Evolutionary conservation across 2,329 filamentous ascomycete species (phyloP).

Genomic region (Tricladium varicosporioides): DNA sequence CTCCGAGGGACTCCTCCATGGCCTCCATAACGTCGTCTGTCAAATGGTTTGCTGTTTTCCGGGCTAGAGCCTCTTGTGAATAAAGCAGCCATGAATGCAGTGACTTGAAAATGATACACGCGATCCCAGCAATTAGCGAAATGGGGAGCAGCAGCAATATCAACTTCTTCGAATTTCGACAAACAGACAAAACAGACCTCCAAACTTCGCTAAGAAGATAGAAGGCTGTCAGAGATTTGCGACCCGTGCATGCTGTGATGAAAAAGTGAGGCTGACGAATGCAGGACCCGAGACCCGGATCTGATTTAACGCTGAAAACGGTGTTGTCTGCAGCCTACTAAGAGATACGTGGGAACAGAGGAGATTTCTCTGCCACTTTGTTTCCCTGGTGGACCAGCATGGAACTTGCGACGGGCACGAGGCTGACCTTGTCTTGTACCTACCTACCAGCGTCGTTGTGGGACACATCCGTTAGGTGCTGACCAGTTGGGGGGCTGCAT

Average conservation of each 20-base stretch:
- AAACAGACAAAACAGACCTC: neutral
- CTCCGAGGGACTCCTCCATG: slow-evolving; percentile 14
- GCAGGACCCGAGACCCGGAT: slow-evolving; percentile 9
- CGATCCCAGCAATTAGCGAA: slow-evolving; percentile 6
- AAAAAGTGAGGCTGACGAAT: slow-evolving; percentile 21
- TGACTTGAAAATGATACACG: slow-evolving; percentile 11
- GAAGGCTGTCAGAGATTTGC: neutral
- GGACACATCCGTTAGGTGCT: neutral
- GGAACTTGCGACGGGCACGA: neutral
- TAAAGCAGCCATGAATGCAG: slow-evolving; percentile 24
- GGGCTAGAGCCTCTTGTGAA: slow-evolving; percentile 16
- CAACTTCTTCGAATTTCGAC: neutral
- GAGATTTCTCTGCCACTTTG: neutral
- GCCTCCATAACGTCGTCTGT: slow-evolving; percentile 15
- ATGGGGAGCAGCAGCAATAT: slow-evolving; percentile 12
- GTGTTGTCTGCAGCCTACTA: neutral
- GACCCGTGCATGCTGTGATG: neutral
- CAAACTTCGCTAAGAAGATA: neutral
- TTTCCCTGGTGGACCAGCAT: neutral
- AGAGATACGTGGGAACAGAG: neutral
- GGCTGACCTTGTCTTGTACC: neutral
- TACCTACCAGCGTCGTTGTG: neutral
- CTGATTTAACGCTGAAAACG: neutral
- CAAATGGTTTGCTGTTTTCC: slow-evolving; percentile 18
- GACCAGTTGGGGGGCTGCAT: neutral